These are phyloP conservation scores for Lactarius sp. DNA, from an alignment of 768 basidiomycete species.

Conservation along the genomic window DNA sequence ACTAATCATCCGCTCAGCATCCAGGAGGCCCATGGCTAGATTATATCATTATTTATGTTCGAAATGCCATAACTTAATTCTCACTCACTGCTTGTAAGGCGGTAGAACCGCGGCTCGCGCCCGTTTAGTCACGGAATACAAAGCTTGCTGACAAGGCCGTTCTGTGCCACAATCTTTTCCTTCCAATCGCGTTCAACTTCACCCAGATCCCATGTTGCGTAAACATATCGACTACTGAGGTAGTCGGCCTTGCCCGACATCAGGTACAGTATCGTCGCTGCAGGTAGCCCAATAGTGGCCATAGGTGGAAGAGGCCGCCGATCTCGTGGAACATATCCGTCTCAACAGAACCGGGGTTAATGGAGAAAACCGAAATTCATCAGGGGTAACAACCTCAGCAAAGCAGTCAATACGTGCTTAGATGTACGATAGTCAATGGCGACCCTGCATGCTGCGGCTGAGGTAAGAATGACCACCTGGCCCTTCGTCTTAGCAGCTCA, in stretches of 20 bases:
- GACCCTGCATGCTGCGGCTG: not conserved
- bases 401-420: conserved; percentile 1
- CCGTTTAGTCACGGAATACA: not conserved
- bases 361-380: not conserved
- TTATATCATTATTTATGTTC: too few species aligned
- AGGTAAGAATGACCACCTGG: not conserved
- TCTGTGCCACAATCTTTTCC: conserved; percentile 11
- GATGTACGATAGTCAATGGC: not conserved
- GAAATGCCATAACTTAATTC: too few species aligned
- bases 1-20: too few species aligned
- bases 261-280: conserved; percentile 8
- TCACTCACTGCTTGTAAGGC: not conserved
- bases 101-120: too few species aligned
- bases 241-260: conserved; percentile 10
- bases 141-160: conserved; percentile 11
- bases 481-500: not conserved
- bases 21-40: too few species aligned
- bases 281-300: not conserved
- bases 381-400: not conserved
- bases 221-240: conserved; percentile 4
- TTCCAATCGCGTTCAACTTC: conserved; percentile 14
- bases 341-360: not conserved
- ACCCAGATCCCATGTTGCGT: conserved; percentile 9
- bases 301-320: too few species aligned
- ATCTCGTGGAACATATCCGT: not conserved